Evolutionary conservation across 257 asterid species (phyloP).

Genomic region (Solanum tarijense): DNA sequence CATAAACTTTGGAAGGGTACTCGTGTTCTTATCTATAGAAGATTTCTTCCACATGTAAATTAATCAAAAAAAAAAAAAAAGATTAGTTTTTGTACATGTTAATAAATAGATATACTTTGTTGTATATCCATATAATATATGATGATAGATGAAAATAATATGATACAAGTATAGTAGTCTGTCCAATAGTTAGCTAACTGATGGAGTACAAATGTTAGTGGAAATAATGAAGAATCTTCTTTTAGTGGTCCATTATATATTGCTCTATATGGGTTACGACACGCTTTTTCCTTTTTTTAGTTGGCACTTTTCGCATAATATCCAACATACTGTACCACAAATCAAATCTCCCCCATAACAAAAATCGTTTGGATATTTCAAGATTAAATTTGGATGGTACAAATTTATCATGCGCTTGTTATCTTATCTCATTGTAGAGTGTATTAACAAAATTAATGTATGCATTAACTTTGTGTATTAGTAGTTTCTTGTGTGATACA

Average conservation of each 20-base stretch:
- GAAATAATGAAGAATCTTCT: background rate
- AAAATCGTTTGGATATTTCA: background rate
- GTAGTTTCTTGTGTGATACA: background rate
- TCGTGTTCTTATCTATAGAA: slow-evolving; percentile 40
- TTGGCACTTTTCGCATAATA: background rate
- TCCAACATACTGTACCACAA: background rate
- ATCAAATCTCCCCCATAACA: background rate
- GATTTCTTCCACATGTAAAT: slow-evolving; percentile 26
- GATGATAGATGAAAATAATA: background rate
- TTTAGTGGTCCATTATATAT: background rate
- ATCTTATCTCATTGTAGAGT: no score
- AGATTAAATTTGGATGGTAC: background rate
- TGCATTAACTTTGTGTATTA: background rate
- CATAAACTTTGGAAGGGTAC: slow-evolving; percentile 60
- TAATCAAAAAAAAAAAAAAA: background rate
- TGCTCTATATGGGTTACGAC: background rate
- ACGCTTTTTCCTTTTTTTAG: background rate
- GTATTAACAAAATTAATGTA: no score
- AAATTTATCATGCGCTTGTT: background rate
- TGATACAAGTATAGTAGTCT: slow-evolving; percentile 1
- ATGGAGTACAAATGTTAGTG: background rate
- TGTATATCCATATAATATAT: slow-evolving; percentile 8
- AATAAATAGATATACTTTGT: slow-evolving; percentile 23
- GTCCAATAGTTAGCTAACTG: background rate
- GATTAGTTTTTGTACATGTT: slow-evolving; percentile 20